Evolutionary conservation across 169 alveolate genomes (phyloP).

Genomic region (Cyclospora cayetanensis): DNA sequence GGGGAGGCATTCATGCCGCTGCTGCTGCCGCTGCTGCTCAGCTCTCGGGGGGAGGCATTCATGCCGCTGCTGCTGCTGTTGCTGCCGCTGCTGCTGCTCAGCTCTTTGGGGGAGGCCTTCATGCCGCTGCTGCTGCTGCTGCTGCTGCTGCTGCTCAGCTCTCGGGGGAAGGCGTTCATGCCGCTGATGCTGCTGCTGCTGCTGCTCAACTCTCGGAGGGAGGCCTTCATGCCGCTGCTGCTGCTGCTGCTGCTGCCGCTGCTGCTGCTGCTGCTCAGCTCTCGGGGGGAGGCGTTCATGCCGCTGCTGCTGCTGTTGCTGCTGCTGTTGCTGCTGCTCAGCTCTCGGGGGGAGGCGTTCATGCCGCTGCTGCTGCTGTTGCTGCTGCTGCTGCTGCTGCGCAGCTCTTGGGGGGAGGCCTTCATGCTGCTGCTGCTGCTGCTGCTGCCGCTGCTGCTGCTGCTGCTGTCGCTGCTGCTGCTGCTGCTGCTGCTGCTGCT

Average conservation of each 20-base stretch:
- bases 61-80: background rate
- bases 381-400: background rate
- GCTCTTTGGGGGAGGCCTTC: background rate
- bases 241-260: background rate
- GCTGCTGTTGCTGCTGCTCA: background rate
- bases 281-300: too few species aligned
- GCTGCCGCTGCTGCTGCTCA: background rate
- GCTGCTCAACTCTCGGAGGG: background rate
- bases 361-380: background rate
- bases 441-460: background rate
- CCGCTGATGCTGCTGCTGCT: slow-evolving; percentile 17
- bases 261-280: background rate
- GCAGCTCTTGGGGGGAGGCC: background rate
- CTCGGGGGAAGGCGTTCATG: background rate
- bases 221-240: background rate
- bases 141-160: background rate
- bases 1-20: background rate
- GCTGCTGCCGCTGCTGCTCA: background rate
- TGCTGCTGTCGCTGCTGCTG: background rate
- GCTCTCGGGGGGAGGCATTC: background rate
- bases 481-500: slow-evolving; percentile 20
- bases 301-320: background rate
- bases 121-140: background rate
- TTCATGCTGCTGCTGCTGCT: background rate
- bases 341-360: background rate